Evolutionary conservation across 257 asterid genomes (phyloP), one percentile per base, ranked within the genome.

Genomic region (Marsdenia floribunda): DNA sequence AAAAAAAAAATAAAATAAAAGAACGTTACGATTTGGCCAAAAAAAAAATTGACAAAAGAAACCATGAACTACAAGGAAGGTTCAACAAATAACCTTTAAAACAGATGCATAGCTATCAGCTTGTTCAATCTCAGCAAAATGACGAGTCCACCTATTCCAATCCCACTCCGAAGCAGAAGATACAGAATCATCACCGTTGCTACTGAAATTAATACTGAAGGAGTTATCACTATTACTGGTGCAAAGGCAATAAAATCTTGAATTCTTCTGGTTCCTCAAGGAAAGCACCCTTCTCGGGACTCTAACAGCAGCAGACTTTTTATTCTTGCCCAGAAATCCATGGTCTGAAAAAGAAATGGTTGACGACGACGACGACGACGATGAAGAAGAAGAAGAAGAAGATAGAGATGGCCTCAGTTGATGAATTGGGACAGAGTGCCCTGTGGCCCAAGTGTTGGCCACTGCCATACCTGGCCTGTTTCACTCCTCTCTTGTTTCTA

Each of bases 41-140:
- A 55, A 29, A 59, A 19, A 59, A 53, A 52, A 4, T 53, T 47
- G 33, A 11, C 29, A 26, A 53, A 8, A 53, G 9, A 55, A 54
- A n/a, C 78, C 82, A 78, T 15, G 22, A 57, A 15, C 44, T n/a
- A 24, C 22, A 33, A 58, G 15, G 35, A 76, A 59, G 22, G 46
- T 59, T 18, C 15, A 55, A 38, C 42, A 29, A 12, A 59, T 40
- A 60, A 93, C 98, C 97, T 92, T 92, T 37, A 94, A 86, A 54
- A 90, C 77, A 77, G 97, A 92, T 47, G 92, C 85, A 78, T 86
- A 86, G 82, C 86, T 91, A 82, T 93, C 97, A 22, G 91, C 92
- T 87, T 88, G 96, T 75, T 93, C 97, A 80, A 90, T 90, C 82
- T 90, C 98, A 37, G 93, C 80, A 79, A 93, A 91, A 87, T 93